Evolutionary conservation across 2,329 filamentous ascomycete genomes (phyloP).

Genomic region (Periconia macrospinosa): DNA sequence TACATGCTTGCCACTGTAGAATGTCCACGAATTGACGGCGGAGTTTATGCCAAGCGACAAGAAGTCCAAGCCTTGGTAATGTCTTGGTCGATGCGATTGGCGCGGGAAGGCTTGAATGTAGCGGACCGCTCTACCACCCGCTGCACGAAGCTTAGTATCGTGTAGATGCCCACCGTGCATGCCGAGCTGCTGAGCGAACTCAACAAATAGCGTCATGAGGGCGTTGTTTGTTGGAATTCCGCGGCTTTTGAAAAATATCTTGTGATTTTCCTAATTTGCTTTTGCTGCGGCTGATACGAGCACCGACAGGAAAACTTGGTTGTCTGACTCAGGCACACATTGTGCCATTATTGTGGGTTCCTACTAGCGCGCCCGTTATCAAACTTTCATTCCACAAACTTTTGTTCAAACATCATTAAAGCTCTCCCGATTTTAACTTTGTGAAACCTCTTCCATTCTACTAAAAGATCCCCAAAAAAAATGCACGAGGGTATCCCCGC

Average conservation of each 20-base stretch:
- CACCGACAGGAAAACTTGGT: too few relatives aligned
- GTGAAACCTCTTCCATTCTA: too few relatives aligned
- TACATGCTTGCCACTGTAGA: not conserved
- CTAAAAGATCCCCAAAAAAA: not conserved
- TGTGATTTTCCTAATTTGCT: too few relatives aligned
- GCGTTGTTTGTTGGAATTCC: too few relatives aligned
- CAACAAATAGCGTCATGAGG: not conserved
- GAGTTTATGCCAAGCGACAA: not conserved
- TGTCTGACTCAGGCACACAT: too few relatives aligned
- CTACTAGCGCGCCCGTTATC: too few relatives aligned
- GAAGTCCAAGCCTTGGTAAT: constrained; percentile 2
- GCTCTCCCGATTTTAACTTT: too few relatives aligned
- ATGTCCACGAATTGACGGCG: not conserved
- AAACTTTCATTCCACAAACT: too few relatives aligned
- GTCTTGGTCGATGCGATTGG: not conserved
- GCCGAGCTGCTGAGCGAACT: not conserved
- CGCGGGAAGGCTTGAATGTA: not conserved
- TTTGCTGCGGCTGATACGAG: too few relatives aligned
- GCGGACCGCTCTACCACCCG: not conserved
- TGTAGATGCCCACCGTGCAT: not conserved
- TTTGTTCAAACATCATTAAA: too few relatives aligned
- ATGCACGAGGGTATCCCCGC: not conserved
- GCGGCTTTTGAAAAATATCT: too few relatives aligned
- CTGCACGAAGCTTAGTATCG: not conserved
- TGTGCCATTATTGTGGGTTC: too few relatives aligned